Conservation (phyloP, 169 alveolate species). For the Plasmodium gaboni region DNA sequence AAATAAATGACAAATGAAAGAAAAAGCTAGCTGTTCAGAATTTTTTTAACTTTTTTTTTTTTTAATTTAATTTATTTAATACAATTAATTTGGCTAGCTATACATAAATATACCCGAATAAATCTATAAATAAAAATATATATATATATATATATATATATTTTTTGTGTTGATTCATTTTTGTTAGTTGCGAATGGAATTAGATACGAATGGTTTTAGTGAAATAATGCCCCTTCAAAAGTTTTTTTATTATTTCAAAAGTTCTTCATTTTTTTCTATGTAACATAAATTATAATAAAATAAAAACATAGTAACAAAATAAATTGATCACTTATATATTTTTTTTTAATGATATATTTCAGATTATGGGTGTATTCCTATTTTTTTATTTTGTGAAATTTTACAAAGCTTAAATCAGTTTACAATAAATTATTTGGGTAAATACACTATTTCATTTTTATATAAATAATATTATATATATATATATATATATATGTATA, state of each 20-base stretch:
- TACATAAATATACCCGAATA: not conserved
- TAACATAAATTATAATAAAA: not conserved
- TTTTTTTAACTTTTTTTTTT: not conserved
- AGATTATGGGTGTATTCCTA: constrained; percentile 49
- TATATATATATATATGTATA: not conserved
- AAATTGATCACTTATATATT: not conserved
- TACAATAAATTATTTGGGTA: constrained; percentile 60
- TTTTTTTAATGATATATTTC: not conserved
- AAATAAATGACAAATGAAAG: not conserved
- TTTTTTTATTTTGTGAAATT: constrained; percentile 55
- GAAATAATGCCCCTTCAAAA: constrained; percentile 58
- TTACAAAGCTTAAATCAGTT: constrained; percentile 60
- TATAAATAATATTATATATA: not conserved
- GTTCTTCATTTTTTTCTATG: constrained; percentile 58
- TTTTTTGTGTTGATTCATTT: not conserved
- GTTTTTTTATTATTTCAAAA: constrained; percentile 48
- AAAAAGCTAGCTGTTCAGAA: not conserved
- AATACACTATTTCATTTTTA: not conserved
- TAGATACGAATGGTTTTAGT: constrained; percentile 56
- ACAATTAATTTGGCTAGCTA: too few relatives aligned
- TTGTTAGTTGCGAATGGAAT: constrained; percentile 27
- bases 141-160: not conserved
- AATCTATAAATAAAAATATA: not conserved
- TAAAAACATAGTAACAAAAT: not conserved
- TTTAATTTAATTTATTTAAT: not conserved